These are phyloP conservation scores for Triadica sebifera DNA, from an alignment of 345 rosid species.

Conservation along the genomic window DNA sequence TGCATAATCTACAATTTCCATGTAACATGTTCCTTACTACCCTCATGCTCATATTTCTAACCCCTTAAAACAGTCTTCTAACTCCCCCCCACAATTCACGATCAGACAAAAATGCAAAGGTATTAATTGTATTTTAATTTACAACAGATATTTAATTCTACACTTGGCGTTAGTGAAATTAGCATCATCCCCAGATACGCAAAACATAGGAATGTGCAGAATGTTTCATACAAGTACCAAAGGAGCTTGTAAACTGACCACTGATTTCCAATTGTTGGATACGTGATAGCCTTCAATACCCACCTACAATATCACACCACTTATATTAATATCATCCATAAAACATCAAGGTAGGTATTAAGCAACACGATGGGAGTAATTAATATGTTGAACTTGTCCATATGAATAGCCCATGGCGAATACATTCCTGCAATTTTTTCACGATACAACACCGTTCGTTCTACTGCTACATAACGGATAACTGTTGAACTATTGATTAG, in stretches of 20 bases:
- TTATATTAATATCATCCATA: not conserved
- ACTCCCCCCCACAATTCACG: too few relatives aligned
- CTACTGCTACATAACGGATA: slow-evolving; percentile 40
- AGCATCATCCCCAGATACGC: slow-evolving; percentile 51
- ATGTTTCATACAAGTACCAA: slow-evolving; percentile 46
- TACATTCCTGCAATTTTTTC: slow-evolving; percentile 66
- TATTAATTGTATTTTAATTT: too few relatives aligned
- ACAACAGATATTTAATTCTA: too few relatives aligned
- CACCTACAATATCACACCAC: slow-evolving; percentile 26
- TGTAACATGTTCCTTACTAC: too few relatives aligned
- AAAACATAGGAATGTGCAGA: slow-evolving; percentile 41
- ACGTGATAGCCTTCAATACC: slow-evolving; percentile 39
- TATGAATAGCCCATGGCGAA: slow-evolving; percentile 58
- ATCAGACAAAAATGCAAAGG: too few relatives aligned
- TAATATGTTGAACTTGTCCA: slow-evolving; percentile 60
- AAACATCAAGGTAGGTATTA: not conserved
- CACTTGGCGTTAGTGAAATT: slow-evolving; percentile 40
- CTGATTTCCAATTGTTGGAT: slow-evolving; percentile 36
- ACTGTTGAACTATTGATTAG: slow-evolving; percentile 43
- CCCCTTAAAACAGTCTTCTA: too few relatives aligned
- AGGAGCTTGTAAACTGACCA: slow-evolving; percentile 39
- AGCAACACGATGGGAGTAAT: not conserved
- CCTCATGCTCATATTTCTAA: too few relatives aligned
- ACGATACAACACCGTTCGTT: slow-evolving; percentile 48
- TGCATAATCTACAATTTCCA: too few relatives aligned